These are phyloP conservation scores for Ganoderma multipileum DNA, from an alignment of 1,284 basidiomycete genomes.

Conservation along the genomic window DNA sequence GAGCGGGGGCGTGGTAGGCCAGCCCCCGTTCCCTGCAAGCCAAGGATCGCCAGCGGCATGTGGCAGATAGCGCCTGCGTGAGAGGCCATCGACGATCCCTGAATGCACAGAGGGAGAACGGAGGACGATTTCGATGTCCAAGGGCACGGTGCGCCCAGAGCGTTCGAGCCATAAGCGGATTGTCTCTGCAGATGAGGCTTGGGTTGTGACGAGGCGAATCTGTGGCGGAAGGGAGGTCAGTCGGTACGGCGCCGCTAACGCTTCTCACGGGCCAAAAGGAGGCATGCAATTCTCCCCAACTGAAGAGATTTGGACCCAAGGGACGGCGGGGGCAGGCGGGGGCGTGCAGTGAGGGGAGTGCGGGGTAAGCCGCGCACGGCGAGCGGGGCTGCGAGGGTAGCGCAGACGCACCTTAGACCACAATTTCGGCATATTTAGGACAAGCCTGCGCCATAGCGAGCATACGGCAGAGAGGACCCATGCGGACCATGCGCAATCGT, in stretches of 20 bases:
- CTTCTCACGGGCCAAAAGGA: constrained; percentile 16
- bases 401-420: constrained; percentile 72
- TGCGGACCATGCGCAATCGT: constrained; percentile 68
- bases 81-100: constrained; percentile 22
- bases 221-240: constrained; percentile 36
- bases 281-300: constrained; percentile 13
- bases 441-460: constrained; percentile 64
- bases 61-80: constrained; percentile 36
- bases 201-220: constrained; percentile 77
- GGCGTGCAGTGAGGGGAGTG: not conserved
- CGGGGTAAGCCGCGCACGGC: constrained; percentile 4
- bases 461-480: constrained; percentile 76
- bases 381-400: not conserved
- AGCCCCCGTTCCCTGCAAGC: constrained; percentile 28
- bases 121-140: constrained; percentile 80
- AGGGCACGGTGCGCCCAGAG: constrained; percentile 67
- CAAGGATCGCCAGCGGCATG: constrained; percentile 32
- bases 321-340: not conserved
- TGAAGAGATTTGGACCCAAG: not conserved
- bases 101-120: constrained; percentile 46
- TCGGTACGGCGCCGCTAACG: constrained; percentile 16
- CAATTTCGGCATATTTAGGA: constrained; percentile 65
- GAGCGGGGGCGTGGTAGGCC: constrained; percentile 28
- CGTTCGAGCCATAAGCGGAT: constrained; percentile 81
- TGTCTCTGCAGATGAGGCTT: constrained; percentile 73